Evolutionary conservation across 1,284 basidiomycete species (phyloP).

Genomic region (Trametes pubescens): DNA sequence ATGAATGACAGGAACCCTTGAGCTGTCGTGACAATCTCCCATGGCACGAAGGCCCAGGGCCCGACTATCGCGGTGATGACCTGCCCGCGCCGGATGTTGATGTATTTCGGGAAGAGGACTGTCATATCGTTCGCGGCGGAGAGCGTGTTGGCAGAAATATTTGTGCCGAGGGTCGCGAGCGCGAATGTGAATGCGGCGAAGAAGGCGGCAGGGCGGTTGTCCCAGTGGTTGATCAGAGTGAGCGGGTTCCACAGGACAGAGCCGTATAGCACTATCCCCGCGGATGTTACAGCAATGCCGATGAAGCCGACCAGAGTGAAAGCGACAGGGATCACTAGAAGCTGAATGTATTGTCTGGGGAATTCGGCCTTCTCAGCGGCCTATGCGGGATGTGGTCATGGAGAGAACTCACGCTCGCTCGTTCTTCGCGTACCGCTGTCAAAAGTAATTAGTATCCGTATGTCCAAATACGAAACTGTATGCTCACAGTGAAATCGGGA

Average conservation of each 20-base stretch:
- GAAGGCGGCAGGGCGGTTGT: slow-evolving; percentile 82
- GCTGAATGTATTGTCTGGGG: slow-evolving; percentile 69
- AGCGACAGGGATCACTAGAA: slow-evolving; percentile 72
- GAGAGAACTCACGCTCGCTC: slow-evolving; percentile 56
- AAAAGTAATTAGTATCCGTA: not conserved
- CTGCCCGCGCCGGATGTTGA: slow-evolving; percentile 83
- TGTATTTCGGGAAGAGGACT: slow-evolving; percentile 69
- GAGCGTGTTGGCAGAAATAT: slow-evolving; percentile 79
- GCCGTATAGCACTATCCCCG: slow-evolving; percentile 69
- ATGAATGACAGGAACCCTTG: slow-evolving; percentile 62
- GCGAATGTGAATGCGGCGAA: slow-evolving; percentile 76
- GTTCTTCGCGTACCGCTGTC: slow-evolving; percentile 66
- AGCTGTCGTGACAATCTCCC: slow-evolving; percentile 62
- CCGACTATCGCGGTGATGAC: slow-evolving; percentile 76
- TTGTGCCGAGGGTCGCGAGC: slow-evolving; percentile 75
- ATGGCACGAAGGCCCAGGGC: slow-evolving; percentile 65
- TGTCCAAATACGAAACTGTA: not conserved
- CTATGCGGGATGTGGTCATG: not conserved
- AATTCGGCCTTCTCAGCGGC: not conserved
- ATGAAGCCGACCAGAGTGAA: slow-evolving; percentile 68
- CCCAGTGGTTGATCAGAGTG: slow-evolving; percentile 69
- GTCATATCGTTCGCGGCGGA: slow-evolving; percentile 84
- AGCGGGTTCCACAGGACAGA: slow-evolving; percentile 59
- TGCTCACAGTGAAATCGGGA: slow-evolving; percentile 73
- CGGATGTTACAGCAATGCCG: slow-evolving; percentile 75